Evolutionary conservation across 305 asterid genomes (phyloP).

Genomic region (Striga hermonthica): DNA sequence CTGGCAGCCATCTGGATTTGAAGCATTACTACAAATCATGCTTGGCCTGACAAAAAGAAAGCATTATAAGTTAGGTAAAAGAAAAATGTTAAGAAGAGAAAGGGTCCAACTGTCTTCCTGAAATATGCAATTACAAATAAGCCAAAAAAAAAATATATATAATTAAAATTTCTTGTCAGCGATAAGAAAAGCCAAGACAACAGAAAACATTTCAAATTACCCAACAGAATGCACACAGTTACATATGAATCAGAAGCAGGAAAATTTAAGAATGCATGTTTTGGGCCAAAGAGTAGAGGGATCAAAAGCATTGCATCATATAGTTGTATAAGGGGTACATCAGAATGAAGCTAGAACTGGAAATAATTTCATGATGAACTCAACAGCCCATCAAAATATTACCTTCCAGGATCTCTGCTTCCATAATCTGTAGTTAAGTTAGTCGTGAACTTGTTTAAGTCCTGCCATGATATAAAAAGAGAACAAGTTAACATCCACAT

Average conservation of each 20-base stretch:
- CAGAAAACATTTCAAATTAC: neutral
- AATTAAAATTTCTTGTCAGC: neutral
- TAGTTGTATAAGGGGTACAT: no score
- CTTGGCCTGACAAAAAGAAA: slow-evolving; percentile 41
- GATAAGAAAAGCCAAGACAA: neutral
- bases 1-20: slow-evolving; percentile 45
- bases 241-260: slow-evolving; percentile 7
- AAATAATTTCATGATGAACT: slow-evolving; percentile 7
- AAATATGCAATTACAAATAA: slow-evolving; percentile 10
- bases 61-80: neutral
- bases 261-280: neutral
- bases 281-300: neutral
- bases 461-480: slow-evolving; percentile 44
- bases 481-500: slow-evolving; percentile 20
- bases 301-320: slow-evolving; percentile 8
- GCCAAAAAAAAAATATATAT: neutral
- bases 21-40: slow-evolving; percentile 37
- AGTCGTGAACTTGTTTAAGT: slow-evolving; percentile 34
- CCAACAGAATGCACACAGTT: neutral
- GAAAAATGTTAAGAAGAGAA: slow-evolving; percentile 4
- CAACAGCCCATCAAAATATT: slow-evolving; percentile 30
- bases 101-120: slow-evolving; percentile 6
- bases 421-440: slow-evolving; percentile 42
- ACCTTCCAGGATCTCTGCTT: slow-evolving; percentile 66
- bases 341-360: neutral